Base-by-base conservation (phyloP, 2,329 filamentous ascomycete genomes). In the Cercospora zeae-maydis region DNA sequence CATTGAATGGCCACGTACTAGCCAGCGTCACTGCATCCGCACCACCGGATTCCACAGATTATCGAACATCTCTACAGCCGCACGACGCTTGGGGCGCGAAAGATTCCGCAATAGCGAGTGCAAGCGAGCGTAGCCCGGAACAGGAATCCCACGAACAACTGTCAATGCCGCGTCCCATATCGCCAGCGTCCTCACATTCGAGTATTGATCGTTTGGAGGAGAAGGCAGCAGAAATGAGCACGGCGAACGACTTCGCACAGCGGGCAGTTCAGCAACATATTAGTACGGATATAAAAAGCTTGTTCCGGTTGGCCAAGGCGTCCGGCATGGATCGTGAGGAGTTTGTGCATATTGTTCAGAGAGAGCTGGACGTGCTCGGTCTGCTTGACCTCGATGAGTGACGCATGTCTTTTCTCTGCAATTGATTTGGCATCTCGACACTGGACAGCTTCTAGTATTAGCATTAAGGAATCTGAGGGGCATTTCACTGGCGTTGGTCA, bases 201-300 rank as follows among this genome's bases (percentile, higher is more conserved):
- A 73, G 71, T 58, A 83, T 92, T 2, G 88, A 88, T 63, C 80
- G 75, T 42, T 73, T 88, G 45, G 86, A 88, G 69, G 75, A 81
- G 54, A 64, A 64, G 52, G 72, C 73, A 2, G 72, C 69, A 5
- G 73, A 69, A 24, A 74, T 75, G 70, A 69, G 67, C 60, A 37
- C 57, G 4, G 49, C 42, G 6, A 52, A 58, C 34, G 85, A 86
- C 63, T 84, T 87, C 69, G 85, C 81, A 60, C 89, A 92, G 76
- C 84, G 89, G 60, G 89, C 87, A 13, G 85, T 95, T 59, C 90
- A 89, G 75, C 88, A 92, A 76, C 90, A 93, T 76, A 86, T 95
- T 49, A 88, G 87, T 36, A 87, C 88, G 8, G 90, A 87, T 72
- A 84, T 95, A 61, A 89, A 91, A 79, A 92, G 88, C 75, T 76